Conservation (phyloP, 192 early-diverging fungal genomes). For the Coemansia aciculifera region DNA sequence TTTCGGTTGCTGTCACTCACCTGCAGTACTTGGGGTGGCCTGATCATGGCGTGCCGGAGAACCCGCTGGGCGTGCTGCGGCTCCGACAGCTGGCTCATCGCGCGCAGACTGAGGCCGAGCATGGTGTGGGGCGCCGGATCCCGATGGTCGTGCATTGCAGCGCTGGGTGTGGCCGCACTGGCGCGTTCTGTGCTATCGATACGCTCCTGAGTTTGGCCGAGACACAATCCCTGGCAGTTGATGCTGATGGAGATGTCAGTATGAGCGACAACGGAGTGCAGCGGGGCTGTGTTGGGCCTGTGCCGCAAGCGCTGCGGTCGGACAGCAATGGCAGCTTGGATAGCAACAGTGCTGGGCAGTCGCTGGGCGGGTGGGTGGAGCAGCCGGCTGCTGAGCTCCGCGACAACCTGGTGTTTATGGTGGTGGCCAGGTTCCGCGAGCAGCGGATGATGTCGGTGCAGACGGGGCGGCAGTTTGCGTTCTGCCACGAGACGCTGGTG, state of each 20-base stretch:
- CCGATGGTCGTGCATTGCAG: constrained; percentile 85
- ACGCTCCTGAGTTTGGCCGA: constrained; percentile 27
- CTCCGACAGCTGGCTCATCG: constrained; percentile 58
- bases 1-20: constrained; percentile 59
- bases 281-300: constrained; percentile 24
- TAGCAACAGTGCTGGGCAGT: constrained; percentile 16
- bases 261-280: constrained; percentile 13
- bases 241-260: constrained; percentile 23
- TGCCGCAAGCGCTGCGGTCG: constrained; percentile 43
- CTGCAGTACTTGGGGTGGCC: constrained; percentile 82
- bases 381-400: constrained; percentile 33
- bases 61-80: constrained; percentile 60
- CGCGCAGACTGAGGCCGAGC: constrained; percentile 31
- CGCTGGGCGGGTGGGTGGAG: constrained; percentile 33
- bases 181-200: constrained; percentile 78
- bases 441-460: constrained; percentile 86
- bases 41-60: constrained; percentile 73
- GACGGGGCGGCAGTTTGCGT: constrained; percentile 75
- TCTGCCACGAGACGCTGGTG: constrained; percentile 77
- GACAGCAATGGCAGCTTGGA: background rate
- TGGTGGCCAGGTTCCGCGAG: constrained; percentile 66
- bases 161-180: constrained; percentile 85
- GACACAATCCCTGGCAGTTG: background rate
- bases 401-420: constrained; percentile 63
- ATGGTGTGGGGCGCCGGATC: background rate